Evolutionary conservation across 208 protist genomes (phyloP), one percentile per base, ranked within the genome.

Genomic region (Leishmania aethiopica): DNA sequence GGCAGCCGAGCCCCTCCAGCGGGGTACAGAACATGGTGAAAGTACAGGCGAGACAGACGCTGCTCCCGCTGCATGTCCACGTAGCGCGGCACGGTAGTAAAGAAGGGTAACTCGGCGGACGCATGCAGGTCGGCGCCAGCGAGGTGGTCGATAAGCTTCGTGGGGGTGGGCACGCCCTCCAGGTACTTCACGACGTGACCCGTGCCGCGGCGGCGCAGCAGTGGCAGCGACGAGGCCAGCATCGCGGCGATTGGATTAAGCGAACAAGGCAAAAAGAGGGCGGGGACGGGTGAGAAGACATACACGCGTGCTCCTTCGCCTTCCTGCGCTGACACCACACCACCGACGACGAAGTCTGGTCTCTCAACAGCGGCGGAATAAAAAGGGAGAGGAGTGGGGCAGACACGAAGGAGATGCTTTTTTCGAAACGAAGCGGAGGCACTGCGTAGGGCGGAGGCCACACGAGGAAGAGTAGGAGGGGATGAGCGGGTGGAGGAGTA

Each of bases 21-120:
- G 0, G 92, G 92, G 81, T 96, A 97, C 35, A 97, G 84, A 15
- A 91, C 75, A 75, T 97, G 94, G 78, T 97, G 94, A 78, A 97
- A 97, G 55, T 93, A 97, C 28, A 97, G 80, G 47, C 80, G 81
- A 2, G 92, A 96, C 17, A 95, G 82, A 2, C 94, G 89, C n/a
- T 88, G 83, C 82, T 97, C 92, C 22, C 84, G 83, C 49, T 84
- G 67, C 15, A 78, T 47, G 75, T 92, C 85, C 28, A 96, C 85
- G 81, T 95, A 95, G 53, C 91, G 88, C 8, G 93, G 93, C 42
- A 88, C 84, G 25, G 91, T 95, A 28, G 84, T 85, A 77, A 93
- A 92, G 64, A 96, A 93, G 15, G 79, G 82, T 19, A 86, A 49
- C 55, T 78, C 76, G 8, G 82, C 62, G 17, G 86, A 82, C 79